A percentile compares a stretch with the other conserved stretches of the same genome.
phyloP scores from a whole-genome alignment of 768 basidiomycete genomes.

The Termitomyces sp. region DNA sequence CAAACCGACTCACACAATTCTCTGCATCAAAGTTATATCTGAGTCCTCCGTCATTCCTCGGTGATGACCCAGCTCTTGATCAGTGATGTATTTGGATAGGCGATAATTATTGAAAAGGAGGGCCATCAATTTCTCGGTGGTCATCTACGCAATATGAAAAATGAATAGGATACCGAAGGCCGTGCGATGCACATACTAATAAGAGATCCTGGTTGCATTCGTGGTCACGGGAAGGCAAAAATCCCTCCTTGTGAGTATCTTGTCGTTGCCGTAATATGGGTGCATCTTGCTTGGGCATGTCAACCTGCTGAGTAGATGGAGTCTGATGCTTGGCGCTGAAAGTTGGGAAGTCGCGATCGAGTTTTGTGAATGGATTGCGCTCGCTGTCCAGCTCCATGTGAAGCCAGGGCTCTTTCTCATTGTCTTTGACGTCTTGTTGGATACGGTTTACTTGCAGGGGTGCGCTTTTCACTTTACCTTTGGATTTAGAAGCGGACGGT shows the following conservation, averaged over 20 bases:
- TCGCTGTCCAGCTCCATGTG: slow-evolving; percentile 14
- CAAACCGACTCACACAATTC: slow-evolving; percentile 26
- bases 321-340: not conserved
- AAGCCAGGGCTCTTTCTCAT: slow-evolving; percentile 19
- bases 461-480: slow-evolving; percentile 16
- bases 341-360: slow-evolving; percentile 20
- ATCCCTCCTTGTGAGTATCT: not conserved
- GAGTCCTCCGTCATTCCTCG: slow-evolving; percentile 15
- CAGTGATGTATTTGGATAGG: slow-evolving; percentile 16
- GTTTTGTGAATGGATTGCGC: slow-evolving; percentile 19
- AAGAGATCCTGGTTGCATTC: slow-evolving; percentile 21
- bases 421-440: not conserved
- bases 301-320: not conserved
- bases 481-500: not conserved
- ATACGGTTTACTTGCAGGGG: not conserved
- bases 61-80: slow-evolving; percentile 11
- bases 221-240: not conserved
- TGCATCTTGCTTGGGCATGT: not conserved
- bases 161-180: not conserved
- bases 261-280: not conserved
- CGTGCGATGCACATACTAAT: slow-evolving; percentile 14
- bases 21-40: slow-evolving; percentile 38
- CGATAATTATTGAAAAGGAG: slow-evolving; percentile 25
- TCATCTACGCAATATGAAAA: slow-evolving; percentile 19
- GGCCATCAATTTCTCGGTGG: slow-evolving; percentile 19